Percentiles rank a stretch among this genome's conserved stretches.
Evolutionary conservation across 2,329 filamentous ascomycete species (phyloP).

Genomic region (Passalora sequoiae): DNA sequence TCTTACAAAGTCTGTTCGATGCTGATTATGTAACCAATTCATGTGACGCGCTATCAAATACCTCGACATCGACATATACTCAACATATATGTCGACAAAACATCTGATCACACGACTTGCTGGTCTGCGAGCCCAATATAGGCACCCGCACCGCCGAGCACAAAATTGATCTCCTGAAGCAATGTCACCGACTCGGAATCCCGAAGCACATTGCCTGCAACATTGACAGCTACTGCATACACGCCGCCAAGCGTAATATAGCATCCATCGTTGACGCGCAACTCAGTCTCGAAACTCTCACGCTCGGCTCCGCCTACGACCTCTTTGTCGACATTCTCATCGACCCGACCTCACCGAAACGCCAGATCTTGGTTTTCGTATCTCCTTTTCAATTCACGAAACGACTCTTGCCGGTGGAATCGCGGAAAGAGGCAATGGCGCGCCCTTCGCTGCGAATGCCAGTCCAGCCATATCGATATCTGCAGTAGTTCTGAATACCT

Average conservation of each 20-base stretch:
- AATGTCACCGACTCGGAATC: neutral
- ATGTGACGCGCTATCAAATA: neutral
- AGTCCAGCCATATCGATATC: conserved; percentile 47
- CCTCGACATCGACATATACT: too few species aligned
- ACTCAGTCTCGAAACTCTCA: conserved; percentile 11
- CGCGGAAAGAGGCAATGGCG: conserved; percentile 26
- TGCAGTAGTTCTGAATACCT: conserved; percentile 42
- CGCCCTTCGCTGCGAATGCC: conserved; percentile 33
- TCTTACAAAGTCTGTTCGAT: neutral
- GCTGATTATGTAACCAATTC: neutral
- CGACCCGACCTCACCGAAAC: conserved; percentile 38
- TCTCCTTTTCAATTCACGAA: conserved; percentile 49
- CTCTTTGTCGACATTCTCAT: conserved; percentile 3
- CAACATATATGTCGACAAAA: too few species aligned
- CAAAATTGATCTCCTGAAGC: neutral
- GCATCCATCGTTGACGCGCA: neutral
- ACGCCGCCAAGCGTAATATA: neutral
- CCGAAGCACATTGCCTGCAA: neutral
- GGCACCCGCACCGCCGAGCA: neutral
- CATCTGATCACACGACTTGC: neutral
- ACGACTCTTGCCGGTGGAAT: conserved; percentile 25
- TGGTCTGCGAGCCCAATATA: neutral
- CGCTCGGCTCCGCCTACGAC: conserved; percentile 11
- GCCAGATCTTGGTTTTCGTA: conserved; percentile 40
- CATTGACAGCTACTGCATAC: neutral